phyloP scores from a whole-genome alignment of 129 eudicot genomes.

The Chrysanthemum seticuspe region DNA sequence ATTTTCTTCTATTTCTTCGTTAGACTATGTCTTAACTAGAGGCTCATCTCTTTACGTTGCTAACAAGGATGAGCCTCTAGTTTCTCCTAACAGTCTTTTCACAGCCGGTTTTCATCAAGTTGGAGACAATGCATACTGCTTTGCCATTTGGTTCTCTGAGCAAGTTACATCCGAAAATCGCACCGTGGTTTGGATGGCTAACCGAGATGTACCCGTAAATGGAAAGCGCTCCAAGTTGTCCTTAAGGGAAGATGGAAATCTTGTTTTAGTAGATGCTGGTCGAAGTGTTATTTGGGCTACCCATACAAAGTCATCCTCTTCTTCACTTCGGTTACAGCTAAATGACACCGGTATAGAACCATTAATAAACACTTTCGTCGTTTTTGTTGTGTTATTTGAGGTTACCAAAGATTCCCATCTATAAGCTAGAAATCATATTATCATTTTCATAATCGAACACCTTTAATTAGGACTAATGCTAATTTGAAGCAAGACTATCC shows the following conservation, averaged over 20 bases:
- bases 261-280: conserved; percentile 37
- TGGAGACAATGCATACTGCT: conserved; percentile 41
- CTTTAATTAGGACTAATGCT: no score
- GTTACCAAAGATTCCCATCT: no score
- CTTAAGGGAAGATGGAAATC: conserved; percentile 36
- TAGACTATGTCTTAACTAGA: neutral
- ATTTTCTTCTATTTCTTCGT: conserved; percentile 10
- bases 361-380: no score
- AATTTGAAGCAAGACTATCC: no score
- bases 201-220: conserved; percentile 49
- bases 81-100: conserved; percentile 33
- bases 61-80: conserved; percentile 7
- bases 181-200: conserved; percentile 53
- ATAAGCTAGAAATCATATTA: no score
- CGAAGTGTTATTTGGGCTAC: conserved; percentile 31
- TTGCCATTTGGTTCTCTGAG: conserved; percentile 41
- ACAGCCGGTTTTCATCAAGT: conserved; percentile 43
- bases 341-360: conserved; percentile 22
- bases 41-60: conserved; percentile 31
- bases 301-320: conserved; percentile 15
- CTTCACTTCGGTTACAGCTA: conserved; percentile 14
- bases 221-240: conserved; percentile 30
- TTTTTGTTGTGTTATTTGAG: no score
- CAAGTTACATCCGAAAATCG: neutral
- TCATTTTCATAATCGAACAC: no score